Percentiles rank a stretch among this genome's conserved stretches.
Evolutionary conservation across 108 stramenopile species (phyloP).

Genomic region (Nitzschia palea): DNA sequence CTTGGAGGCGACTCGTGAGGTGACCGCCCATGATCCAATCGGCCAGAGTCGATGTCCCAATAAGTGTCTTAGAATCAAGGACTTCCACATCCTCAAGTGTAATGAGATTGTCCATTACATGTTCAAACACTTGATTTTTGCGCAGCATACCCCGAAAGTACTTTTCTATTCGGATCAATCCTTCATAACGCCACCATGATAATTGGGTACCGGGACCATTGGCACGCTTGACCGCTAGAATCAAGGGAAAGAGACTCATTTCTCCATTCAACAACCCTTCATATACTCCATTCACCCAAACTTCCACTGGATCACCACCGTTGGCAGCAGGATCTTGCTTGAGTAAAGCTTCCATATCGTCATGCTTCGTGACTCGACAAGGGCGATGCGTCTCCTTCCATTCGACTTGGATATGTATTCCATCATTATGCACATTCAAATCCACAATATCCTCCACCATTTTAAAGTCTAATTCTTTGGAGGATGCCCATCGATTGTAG

Average conservation of each 20-base stretch:
- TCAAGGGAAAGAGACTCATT: not conserved
- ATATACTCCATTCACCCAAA: constrained; percentile 35
- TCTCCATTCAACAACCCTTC: not conserved
- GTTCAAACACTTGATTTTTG: constrained; percentile 22
- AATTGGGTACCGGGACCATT: constrained; percentile 8
- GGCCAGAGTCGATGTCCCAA: constrained; percentile 33
- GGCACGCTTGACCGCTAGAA: constrained; percentile 3
- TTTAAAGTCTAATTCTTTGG: constrained; percentile 28
- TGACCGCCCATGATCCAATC: constrained; percentile 47
- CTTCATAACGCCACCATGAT: not conserved
- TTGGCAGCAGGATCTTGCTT: constrained; percentile 9
- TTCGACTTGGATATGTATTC: constrained; percentile 17
- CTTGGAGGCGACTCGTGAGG: constrained; percentile 24
- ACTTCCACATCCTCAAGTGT: constrained; percentile 27
- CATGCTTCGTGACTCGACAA: not conserved
- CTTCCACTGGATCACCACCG: constrained; percentile 1
- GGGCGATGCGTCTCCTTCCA: constrained; percentile 12
- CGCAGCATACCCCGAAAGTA: constrained; percentile 18
- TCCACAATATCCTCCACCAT: constrained; percentile 19
- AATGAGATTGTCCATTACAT: constrained; percentile 31
- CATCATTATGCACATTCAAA: not conserved
- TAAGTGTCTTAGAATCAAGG: constrained; percentile 25
- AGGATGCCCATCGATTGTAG: constrained; percentile 40
- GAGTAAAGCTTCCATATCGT: constrained; percentile 13
- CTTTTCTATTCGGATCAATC: constrained; percentile 33